A percentile compares a stretch with the other conserved stretches of the same genome.
phyloP scores from a whole-genome alignment of 225 moss, liverwort and hornwort species.

The Climacium dendroides region DNA sequence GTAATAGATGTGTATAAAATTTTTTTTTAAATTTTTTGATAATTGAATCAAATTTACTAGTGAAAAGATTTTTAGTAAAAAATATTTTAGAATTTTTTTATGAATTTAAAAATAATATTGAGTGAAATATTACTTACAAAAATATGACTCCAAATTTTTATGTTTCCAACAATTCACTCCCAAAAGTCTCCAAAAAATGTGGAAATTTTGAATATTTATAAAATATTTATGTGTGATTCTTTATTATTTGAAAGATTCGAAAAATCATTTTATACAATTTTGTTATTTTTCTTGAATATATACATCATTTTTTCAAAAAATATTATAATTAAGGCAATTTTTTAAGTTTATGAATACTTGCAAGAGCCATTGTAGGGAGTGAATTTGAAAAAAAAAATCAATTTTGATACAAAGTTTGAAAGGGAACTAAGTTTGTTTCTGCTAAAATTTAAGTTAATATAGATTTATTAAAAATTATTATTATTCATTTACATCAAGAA shows the following conservation, averaged over 20 bases:
- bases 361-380: accelerated
- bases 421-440: neutral
- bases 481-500: neutral
- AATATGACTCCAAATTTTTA: neutral
- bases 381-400: neutral
- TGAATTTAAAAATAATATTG: neutral
- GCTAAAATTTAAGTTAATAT: no score
- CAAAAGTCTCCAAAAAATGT: neutral
- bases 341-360: neutral
- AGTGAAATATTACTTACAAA: neutral
- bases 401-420: neutral
- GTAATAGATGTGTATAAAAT: accelerated
- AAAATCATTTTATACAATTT: neutral
- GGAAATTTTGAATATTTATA: accelerated
- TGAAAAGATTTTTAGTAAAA: no score
- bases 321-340: no score
- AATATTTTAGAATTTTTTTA: no score
- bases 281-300: no score
- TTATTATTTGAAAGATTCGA: no score
- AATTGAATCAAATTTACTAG: neutral
- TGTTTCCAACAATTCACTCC: neutral
- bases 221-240: no score
- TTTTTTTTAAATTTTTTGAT: no score
- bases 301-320: no score
- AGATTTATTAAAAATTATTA: neutral